Evolutionary conservation across 306 rosid genomes (phyloP), one percentile per base, ranked within the genome.

Genomic region (Alnus rubra): DNA sequence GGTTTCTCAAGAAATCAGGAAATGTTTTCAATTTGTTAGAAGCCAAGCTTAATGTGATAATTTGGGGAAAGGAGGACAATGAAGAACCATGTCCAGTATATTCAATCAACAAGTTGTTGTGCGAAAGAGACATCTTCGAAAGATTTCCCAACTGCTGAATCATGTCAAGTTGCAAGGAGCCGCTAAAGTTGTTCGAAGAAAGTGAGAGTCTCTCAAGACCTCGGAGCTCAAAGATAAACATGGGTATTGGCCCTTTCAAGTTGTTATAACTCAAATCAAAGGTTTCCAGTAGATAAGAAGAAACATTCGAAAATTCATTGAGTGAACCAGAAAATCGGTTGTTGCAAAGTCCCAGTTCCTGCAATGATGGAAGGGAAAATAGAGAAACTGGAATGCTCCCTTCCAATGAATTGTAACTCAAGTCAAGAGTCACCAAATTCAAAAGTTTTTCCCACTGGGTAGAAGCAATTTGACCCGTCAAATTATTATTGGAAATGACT

Each of bases 361-460:
- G 4, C 9, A 45, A 45, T 4, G 48, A 5, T 45, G 9, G 48
- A 45, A 45, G 48, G 9, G 6, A 45, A 45, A 79, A 72, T 12
- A 73, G 5, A 18, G 73, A 72, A 0, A 2, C 35, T 0, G 82
- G 82, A 2, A 79, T n/a, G 3, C 48, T 10, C 64, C 82, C 74
- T 52, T 79, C 67, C 8, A 75, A 73, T 9, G 45, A n/a, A n/a
- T 77, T 77, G 16, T 8, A 13, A 14, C 75, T 53, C 64, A 76
- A 83, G 23, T 76, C 71, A 48, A 86, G 53, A 18, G 0, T 12
- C 5, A 37, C 16, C 6, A 86, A 84, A 13, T 80, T 84, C n/a
- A 1, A 0, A 0, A 78, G 88, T 8, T 70, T 80, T 7, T 78
- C 48, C 7, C 82, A 84, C 55, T 69, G 45, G 44, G 0, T 44